phyloP scores from a whole-genome alignment of 2,329 filamentous ascomycete genomes.

The Teratosphaeriaceae sp. region DNA sequence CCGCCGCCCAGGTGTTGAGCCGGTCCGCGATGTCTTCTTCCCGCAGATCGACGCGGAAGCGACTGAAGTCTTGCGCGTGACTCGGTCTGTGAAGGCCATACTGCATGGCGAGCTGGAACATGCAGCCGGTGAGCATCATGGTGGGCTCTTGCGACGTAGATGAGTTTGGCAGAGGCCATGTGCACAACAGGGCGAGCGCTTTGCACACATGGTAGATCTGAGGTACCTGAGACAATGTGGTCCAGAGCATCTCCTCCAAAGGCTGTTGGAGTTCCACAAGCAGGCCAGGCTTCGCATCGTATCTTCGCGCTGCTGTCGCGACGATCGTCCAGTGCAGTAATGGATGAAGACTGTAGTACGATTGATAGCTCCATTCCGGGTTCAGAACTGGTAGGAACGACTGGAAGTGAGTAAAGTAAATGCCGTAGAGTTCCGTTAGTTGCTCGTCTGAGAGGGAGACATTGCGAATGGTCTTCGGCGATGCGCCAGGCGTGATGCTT shows the following conservation, averaged over 20 bases:
- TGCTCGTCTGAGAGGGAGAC: constrained; percentile 38
- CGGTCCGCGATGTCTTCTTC: constrained; percentile 74
- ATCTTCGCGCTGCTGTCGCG: constrained; percentile 67
- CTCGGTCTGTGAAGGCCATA: constrained; percentile 76
- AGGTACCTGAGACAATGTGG: constrained; percentile 68
- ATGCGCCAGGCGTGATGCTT: constrained; percentile 50
- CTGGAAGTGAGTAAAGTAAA: constrained; percentile 72
- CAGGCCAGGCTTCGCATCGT: constrained; percentile 55
- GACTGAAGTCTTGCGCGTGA: constrained; percentile 75
- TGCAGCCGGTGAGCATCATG: constrained; percentile 72
- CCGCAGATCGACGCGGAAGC: constrained; percentile 59
- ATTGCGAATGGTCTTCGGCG: constrained; percentile 52
- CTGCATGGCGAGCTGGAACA: constrained; percentile 82
- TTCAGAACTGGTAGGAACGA: constrained; percentile 72
- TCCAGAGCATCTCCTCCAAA: constrained; percentile 67
- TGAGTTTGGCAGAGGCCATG: constrained; percentile 77
- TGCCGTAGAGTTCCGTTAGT: constrained; percentile 55
- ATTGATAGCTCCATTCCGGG: constrained; percentile 40
- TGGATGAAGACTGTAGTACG: constrained; percentile 69
- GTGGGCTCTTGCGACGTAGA: constrained; percentile 74
- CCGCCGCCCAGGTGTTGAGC: constrained; percentile 75
- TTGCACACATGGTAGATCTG: constrained; percentile 77
- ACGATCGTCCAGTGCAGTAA: constrained; percentile 83
- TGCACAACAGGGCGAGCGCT: constrained; percentile 70
- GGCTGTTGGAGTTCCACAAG: constrained; percentile 60